Base-by-base conservation (phyloP, 2,329 filamentous ascomycete species). In the Colletotrichum theobromicola region DNA sequence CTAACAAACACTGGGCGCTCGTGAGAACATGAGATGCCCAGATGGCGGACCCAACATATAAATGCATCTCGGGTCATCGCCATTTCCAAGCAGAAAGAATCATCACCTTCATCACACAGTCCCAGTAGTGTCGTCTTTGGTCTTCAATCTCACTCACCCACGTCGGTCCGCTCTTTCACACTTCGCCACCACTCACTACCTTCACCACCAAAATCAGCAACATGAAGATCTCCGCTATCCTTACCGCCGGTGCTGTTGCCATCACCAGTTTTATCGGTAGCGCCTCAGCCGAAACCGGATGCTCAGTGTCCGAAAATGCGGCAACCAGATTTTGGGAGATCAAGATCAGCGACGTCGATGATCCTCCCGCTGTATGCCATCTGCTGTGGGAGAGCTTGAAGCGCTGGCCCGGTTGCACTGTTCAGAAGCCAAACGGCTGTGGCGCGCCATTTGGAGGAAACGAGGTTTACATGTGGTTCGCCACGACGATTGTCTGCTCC, bases 401-500 rank as follows among this genome's bases (percentile, higher is more conserved):
- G 2, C 55, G 55, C n/a, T 53, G 34, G 53, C 34, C 53, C 2
- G 66, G 34, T 2, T 68, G 66, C 35, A 50, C 18, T 2, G 66
- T 68, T 2, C 15, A 30, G 18, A 15, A 15, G 24, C 66, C 66
- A 26, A 46, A 68, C 37, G 66, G 66, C 18, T 68, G 66, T 24
- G 66, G 55, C 4, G 30, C 55, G 5, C 55, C 66, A 15, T 58
- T 68, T 8, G 53, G 35, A 8, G 55, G 55, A 12, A 32, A 61
- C 18, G 30, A 61, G 10, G n/a, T 68, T 10, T 68, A 68, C 35
- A 46, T 68, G 66, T 68, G 50, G 26, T 68, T 68, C 35, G 60
- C 53, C 35, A 68, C 66, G 2, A 50, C 21, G 4, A 26, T 68
- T 2, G 55, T 50, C 66, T 68, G 66, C 66, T 42, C 35, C 55